Percentiles rank a stretch among this genome's conserved stretches.
Conservation (phyloP, 148 eudicot genomes). For the Fallopia convolvulus region DNA sequence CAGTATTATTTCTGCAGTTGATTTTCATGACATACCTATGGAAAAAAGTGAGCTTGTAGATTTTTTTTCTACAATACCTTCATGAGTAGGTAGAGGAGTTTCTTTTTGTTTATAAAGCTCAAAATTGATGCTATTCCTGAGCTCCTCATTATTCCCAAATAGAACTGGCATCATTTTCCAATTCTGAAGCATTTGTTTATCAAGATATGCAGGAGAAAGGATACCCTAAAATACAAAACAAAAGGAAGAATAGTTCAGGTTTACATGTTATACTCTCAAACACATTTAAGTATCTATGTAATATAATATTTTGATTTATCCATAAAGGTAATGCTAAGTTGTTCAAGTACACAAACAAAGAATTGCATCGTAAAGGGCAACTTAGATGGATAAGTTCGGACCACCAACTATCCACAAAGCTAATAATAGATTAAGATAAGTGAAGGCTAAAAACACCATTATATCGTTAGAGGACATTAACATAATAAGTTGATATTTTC, state of each 20-base stretch:
- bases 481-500: background rate
- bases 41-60: background rate
- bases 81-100: conserved; percentile 6
- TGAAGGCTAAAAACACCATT: background rate
- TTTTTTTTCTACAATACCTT: conserved; percentile 25
- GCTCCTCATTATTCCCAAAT: conserved; percentile 36
- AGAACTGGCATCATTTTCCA: conserved; percentile 79
- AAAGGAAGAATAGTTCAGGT: background rate
- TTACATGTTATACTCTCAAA: background rate
- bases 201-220: conserved; percentile 67
- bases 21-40: background rate
- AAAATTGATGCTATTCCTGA: conserved; percentile 23
- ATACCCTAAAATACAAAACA: conserved; percentile 51
- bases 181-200: conserved; percentile 40
- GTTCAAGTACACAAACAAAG: background rate
- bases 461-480: background rate
- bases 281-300: background rate
- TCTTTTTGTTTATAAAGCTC: conserved; percentile 13
- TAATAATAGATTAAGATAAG: background rate
- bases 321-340: background rate
- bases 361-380: background rate
- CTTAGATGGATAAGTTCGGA: background rate
- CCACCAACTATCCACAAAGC: background rate
- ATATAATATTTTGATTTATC: background rate
- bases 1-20: background rate